Conservation (phyloP, 179 eudicot species). For the Camellia oleifera region DNA sequence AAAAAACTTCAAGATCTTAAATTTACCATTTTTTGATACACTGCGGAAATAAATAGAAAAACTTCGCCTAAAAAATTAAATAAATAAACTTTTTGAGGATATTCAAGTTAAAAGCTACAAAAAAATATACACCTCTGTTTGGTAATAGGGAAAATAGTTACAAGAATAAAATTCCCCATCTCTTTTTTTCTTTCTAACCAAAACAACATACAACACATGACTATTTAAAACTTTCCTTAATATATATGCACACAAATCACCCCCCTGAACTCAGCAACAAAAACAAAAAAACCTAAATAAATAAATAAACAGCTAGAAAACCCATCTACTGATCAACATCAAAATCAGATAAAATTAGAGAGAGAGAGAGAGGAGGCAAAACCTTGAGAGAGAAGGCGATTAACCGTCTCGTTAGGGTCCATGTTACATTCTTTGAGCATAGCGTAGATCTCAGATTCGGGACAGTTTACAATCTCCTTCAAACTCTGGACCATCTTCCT, state of each 20-base stretch:
- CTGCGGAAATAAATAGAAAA: not conserved
- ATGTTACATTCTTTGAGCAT: slow-evolving; percentile 86
- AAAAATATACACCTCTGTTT: not conserved
- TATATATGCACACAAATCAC: not conserved
- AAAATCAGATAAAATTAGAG: not conserved
- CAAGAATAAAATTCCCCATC: not conserved
- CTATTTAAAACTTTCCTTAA: not conserved
- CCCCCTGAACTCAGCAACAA: not conserved
- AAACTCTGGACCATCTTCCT: slow-evolving; percentile 68
- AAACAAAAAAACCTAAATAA: not conserved
- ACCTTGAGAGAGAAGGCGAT: slow-evolving; percentile 87
- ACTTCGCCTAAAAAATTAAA: not conserved
- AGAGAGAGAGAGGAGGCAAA: not conserved
- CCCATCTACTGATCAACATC: not conserved
- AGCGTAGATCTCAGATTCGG: slow-evolving; percentile 84
- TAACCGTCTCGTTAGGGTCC: slow-evolving; percentile 90
- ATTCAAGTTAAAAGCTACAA: not conserved
- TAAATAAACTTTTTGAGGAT: not conserved
- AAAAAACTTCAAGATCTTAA: not conserved
- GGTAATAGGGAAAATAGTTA: not conserved
- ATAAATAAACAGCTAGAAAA: not conserved
- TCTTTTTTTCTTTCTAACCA: not conserved
- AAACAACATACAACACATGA: not conserved
- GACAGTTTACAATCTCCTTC: slow-evolving; percentile 75
- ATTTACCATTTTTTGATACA: not conserved